Evolutionary conservation across 2,329 filamentous ascomycete species (phyloP), one percentile per base, ranked within the genome.

Genomic region (Dichotomopilus funicola): DNA sequence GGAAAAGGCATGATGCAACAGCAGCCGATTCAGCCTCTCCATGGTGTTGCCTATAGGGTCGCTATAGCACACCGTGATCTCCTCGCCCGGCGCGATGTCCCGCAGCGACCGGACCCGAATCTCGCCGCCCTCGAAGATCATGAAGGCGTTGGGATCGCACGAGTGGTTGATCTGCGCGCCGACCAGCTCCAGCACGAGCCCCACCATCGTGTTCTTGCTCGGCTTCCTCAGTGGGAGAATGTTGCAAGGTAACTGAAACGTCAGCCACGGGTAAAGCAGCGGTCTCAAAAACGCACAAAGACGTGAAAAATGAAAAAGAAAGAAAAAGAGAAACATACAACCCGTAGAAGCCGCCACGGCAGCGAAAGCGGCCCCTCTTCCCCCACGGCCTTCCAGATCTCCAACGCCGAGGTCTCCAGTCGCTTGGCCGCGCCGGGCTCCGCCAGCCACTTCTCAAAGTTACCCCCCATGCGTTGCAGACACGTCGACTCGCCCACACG

Each of bases 111-210:
- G 64, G 10, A 72, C 62, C 1, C 64, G 62, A 1, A 70, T 55
- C 51, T 70, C 54, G 33, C 53, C 56, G 11, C 68, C 67, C 46
- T 72, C 65, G 19, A 69, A 67, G 49, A 67, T 66, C 34, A 68
- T 58, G 37, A 67, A 60, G 2, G 66, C 64, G 41, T 73, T 73
- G 8, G 70, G 68, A 1, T 66, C 62, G 53, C 71, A 73, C 0
- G 64, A 68, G 60, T 73, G 70, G 58, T 73, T 72, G 53, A 72
- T 66, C 37, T 66, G 56, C 10, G 69, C 63, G 1, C 64, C 62
- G 2, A 64, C 53, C 10, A 68, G 48, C 36, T 72, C 68, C n/a
- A 72, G 56, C 11, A 58, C 66, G n/a, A 56, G 60, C 5, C 69
- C 70, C 42, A 64, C 55, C 1, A 54, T 48, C 6, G 58, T 50